Evolutionary conservation across 176 grass and related monocot species (phyloP).

Genomic region (Juncus effusus): DNA sequence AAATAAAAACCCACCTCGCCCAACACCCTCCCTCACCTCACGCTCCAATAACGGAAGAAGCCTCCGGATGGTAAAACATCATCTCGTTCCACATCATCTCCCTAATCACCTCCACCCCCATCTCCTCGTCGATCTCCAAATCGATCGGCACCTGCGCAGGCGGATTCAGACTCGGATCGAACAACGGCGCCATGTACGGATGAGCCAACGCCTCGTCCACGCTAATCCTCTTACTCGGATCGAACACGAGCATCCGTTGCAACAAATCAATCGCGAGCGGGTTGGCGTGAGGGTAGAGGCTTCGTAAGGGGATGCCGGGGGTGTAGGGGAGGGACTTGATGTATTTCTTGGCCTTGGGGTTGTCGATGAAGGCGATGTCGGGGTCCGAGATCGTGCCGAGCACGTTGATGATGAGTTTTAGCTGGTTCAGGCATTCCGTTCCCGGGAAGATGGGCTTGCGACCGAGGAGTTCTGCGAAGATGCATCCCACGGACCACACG

Average conservation of each 20-base stretch:
- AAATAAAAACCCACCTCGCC: constrained; percentile 23
- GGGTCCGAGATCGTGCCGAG: constrained; percentile 37
- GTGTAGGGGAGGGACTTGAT: constrained; percentile 45
- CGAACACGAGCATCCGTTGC: constrained; percentile 43
- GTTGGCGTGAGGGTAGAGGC: constrained; percentile 37
- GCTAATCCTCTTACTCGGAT: constrained; percentile 37
- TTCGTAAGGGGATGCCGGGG: constrained; percentile 30
- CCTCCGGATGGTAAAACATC: constrained; percentile 40
- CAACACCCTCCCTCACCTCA: constrained; percentile 9
- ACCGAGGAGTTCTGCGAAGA: constrained; percentile 46
- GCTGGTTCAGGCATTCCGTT: constrained; percentile 41
- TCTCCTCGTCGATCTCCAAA: constrained; percentile 41
- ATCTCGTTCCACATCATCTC: constrained; percentile 51
- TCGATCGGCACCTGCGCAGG: constrained; percentile 38
- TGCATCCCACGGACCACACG: constrained; percentile 47
- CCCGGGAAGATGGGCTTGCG: constrained; percentile 47
- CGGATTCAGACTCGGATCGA: constrained; percentile 31
- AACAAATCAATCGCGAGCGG: constrained; percentile 40
- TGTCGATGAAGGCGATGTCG: constrained; percentile 42
- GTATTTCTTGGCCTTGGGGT: constrained; percentile 36
- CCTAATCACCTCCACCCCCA: constrained; percentile 37
- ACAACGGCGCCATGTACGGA: constrained; percentile 39
- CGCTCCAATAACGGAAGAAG: neutral
- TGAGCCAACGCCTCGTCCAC: constrained; percentile 34
- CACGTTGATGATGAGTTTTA: constrained; percentile 39